phyloP scores from a whole-genome alignment of 2,329 filamentous ascomycete species.

The Furcasterigmium sp. region DNA sequence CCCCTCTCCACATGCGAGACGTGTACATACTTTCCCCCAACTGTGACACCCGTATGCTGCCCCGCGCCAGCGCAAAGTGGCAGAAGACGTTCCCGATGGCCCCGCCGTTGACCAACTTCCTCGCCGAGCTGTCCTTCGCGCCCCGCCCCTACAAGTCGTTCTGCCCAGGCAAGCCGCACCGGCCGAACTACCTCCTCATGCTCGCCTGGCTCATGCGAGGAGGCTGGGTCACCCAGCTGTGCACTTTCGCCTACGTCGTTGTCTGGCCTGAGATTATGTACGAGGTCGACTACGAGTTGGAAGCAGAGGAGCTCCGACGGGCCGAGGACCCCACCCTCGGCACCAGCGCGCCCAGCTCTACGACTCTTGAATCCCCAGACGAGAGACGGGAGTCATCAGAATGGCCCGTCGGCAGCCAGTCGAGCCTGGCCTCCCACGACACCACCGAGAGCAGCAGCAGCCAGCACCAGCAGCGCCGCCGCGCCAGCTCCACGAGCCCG shows the following conservation, averaged over 20 bases:
- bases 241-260: slow-evolving; percentile 85
- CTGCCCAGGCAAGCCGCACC: slow-evolving; percentile 82
- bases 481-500: background rate
- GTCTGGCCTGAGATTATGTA: slow-evolving; percentile 79
- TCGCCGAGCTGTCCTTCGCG: slow-evolving; percentile 74
- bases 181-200: slow-evolving; percentile 82
- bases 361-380: slow-evolving; percentile 16
- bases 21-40: slow-evolving; percentile 90
- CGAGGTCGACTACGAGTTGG: slow-evolving; percentile 68
- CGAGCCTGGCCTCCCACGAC: slow-evolving; percentile 1
- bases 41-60: slow-evolving; percentile 69
- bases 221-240: slow-evolving; percentile 89
- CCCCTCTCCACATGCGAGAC: slow-evolving; percentile 83
- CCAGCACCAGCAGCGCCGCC: slow-evolving; percentile 7
- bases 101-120: slow-evolving; percentile 77
- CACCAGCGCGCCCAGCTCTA: slow-evolving; percentile 4
- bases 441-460: slow-evolving; percentile 7
- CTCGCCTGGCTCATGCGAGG: slow-evolving; percentile 89
- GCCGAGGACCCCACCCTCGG: slow-evolving; percentile 14
- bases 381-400: slow-evolving; percentile 17
- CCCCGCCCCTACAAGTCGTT: slow-evolving; percentile 79
- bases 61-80: slow-evolving; percentile 66
- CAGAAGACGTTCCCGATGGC: slow-evolving; percentile 75
- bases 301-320: slow-evolving; percentile 54
- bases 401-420: background rate